A percentile compares a stretch with the other conserved stretches of the same genome.
These are phyloP conservation scores for Kuraishia borneana DNA, from an alignment of 805 yeast species.

Conservation along the genomic window DNA sequence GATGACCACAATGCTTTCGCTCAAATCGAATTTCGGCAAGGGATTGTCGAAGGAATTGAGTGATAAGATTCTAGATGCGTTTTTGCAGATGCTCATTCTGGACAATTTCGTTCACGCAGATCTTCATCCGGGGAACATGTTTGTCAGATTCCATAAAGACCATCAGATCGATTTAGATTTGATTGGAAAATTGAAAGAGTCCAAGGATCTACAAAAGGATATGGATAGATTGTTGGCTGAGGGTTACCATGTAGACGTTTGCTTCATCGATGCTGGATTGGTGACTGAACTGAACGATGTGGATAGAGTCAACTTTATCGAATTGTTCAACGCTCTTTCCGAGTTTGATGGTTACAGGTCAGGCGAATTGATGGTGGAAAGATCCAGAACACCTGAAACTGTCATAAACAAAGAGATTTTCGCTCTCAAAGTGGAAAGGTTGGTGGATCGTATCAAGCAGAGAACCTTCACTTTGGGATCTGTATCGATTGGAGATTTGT, in stretches of 20 bases:
- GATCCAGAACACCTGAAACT: constrained; percentile 91
- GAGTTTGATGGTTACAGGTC: constrained; percentile 91
- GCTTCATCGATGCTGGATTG: constrained; percentile 88
- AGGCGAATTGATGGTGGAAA: constrained; percentile 90
- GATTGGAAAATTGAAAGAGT: constrained; percentile 25
- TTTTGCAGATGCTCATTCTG: constrained; percentile 81
- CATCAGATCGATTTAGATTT: constrained; percentile 34
- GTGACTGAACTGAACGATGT: constrained; percentile 76
- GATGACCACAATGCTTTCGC: constrained; percentile 55
- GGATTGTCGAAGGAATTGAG: constrained; percentile 56
- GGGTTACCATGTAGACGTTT: constrained; percentile 74
- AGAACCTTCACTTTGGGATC: constrained; percentile 90
- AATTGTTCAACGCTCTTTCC: constrained; percentile 77
- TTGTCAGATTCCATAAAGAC: constrained; percentile 57
- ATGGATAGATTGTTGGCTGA: constrained; percentile 35
- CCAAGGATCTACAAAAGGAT: constrained; percentile 29
- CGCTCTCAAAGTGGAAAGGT: constrained; percentile 74
- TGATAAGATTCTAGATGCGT: constrained; percentile 82
- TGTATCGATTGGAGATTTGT: constrained; percentile 81
- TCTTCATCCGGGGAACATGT: constrained; percentile 92
- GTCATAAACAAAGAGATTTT: constrained; percentile 78
- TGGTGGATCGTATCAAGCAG: constrained; percentile 72
- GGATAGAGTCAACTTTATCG: constrained; percentile 80
- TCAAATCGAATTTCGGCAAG: constrained; percentile 31
- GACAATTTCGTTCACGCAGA: constrained; percentile 96